phyloP scores from a whole-genome alignment of 2,329 filamentous ascomycete genomes.

The Boeremia exigua region DNA sequence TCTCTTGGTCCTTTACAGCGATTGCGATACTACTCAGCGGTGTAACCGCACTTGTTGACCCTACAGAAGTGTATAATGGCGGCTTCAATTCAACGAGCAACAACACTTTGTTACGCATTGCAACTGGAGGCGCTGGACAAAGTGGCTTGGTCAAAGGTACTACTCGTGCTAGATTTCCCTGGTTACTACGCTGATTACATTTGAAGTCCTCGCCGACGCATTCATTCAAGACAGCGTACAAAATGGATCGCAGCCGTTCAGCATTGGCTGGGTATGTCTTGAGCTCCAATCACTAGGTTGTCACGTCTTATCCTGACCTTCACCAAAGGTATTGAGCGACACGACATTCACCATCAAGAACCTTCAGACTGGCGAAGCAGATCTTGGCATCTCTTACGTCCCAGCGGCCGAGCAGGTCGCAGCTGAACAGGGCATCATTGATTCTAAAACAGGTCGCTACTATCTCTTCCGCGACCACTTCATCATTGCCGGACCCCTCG shows the following conservation, averaged over 20 bases:
- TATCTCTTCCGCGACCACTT: conserved; percentile 58
- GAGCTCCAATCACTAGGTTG: not conserved
- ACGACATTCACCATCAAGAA: conserved; percentile 56
- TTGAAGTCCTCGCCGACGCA: conserved; percentile 43
- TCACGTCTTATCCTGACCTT: not conserved
- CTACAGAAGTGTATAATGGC: conserved; percentile 30
- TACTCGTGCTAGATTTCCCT: too few relatives aligned
- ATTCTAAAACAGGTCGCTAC: conserved; percentile 36
- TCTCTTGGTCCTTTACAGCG: not conserved
- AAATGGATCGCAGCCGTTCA: conserved; percentile 44
- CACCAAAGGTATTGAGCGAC: conserved; percentile 46
- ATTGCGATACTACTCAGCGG: not conserved
- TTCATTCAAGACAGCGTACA: conserved; percentile 46
- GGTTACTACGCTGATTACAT: not conserved
- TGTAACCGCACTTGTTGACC: conserved; percentile 20
- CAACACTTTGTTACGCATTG: conserved; percentile 36
- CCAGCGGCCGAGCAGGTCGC: conserved; percentile 53
- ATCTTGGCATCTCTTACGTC: conserved; percentile 57
- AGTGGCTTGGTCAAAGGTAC: conserved; percentile 46
- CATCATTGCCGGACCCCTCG: conserved; percentile 50
- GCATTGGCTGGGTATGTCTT: conserved; percentile 50
- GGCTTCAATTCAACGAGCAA: conserved; percentile 16
- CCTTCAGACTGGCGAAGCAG: conserved; percentile 48
- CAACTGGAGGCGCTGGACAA: conserved; percentile 49
- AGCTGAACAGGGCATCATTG: conserved; percentile 48